phyloP scores from a whole-genome alignment of 345 rosid genomes.

The Camelina laxa region DNA sequence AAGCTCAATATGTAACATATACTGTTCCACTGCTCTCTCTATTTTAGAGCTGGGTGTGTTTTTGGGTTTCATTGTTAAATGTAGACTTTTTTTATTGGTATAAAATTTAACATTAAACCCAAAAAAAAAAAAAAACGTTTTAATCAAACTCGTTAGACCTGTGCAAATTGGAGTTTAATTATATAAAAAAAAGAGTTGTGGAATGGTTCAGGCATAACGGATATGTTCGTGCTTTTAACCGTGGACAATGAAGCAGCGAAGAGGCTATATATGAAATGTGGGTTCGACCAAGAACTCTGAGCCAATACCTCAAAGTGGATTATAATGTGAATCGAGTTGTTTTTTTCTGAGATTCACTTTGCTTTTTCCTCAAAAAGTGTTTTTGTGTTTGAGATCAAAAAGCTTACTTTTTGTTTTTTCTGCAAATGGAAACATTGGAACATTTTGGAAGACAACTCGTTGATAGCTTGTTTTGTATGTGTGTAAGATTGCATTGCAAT shows the following conservation, averaged over 20 bases:
- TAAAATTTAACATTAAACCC: too few species aligned
- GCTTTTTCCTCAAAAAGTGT: constrained; percentile 2
- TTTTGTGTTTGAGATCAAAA: constrained; percentile 24
- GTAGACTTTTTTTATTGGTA: too few species aligned
- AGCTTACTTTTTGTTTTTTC: constrained; percentile 10
- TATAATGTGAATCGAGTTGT: neutral
- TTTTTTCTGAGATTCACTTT: neutral
- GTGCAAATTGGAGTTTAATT: neutral
- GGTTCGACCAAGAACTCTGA: constrained; percentile 75
- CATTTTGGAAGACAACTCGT: neutral
- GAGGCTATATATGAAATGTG: constrained; percentile 76
- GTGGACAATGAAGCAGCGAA: constrained; percentile 81
- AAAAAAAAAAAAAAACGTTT: constrained; percentile 29
- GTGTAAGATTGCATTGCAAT: constrained; percentile 28
- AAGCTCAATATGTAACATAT: too few species aligned
- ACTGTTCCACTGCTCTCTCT: too few species aligned
- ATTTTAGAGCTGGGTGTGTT: too few species aligned
- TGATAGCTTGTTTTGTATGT: constrained; percentile 28
- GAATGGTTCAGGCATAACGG: constrained; percentile 70
- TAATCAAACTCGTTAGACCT: constrained; percentile 13
- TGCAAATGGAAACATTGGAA: neutral
- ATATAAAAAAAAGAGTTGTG: neutral
- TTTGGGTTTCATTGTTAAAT: too few species aligned
- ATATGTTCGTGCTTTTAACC: constrained; percentile 88
- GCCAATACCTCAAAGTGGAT: constrained; percentile 80